Conservation (phyloP, 768 basidiomycete genomes). For the Amanita rubescens region DNA sequence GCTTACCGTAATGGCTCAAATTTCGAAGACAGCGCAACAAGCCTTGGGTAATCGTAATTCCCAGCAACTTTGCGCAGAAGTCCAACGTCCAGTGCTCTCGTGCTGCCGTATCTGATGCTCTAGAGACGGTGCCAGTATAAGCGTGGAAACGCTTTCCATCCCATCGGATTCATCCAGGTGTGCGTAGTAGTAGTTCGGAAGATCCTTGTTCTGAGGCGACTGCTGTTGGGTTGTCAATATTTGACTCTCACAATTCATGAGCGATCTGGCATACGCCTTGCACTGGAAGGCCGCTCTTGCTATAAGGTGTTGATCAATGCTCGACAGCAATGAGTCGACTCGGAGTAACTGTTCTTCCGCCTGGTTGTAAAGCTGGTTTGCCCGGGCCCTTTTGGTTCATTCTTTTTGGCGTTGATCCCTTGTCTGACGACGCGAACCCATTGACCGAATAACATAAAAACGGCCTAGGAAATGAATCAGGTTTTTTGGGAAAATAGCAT, state of each 20-base stretch:
- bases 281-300: slow-evolving; percentile 92
- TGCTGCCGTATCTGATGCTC: slow-evolving; percentile 98
- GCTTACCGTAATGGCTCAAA: slow-evolving; percentile 92
- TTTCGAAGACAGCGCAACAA: slow-evolving; percentile 87
- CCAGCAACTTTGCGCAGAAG: slow-evolving; percentile 98
- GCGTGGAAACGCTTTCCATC: slow-evolving; percentile 93
- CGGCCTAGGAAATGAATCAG: slow-evolving; percentile 45
- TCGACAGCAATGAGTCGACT: slow-evolving; percentile 77
- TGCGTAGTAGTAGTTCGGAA: slow-evolving; percentile 80
- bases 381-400: slow-evolving; percentile 44
- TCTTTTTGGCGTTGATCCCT: slow-evolving; percentile 43
- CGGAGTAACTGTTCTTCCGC: slow-evolving; percentile 54
- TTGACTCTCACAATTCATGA: slow-evolving; percentile 92
- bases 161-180: slow-evolving; percentile 97
- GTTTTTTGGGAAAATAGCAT: no score
- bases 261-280: slow-evolving; percentile 86
- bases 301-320: slow-evolving; percentile 82
- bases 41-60: slow-evolving; percentile 86
- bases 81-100: slow-evolving; percentile 96
- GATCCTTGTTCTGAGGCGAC: slow-evolving; percentile 34
- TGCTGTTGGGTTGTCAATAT: slow-evolving; percentile 47
- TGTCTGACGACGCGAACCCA: slow-evolving; percentile 79
- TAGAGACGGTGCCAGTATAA: slow-evolving; percentile 81
- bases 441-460: slow-evolving; percentile 94
- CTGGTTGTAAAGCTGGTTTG: slow-evolving; percentile 26